Conservation (phyloP, 1,284 basidiomycete species). For the Apiotrichum gracile region DNA sequence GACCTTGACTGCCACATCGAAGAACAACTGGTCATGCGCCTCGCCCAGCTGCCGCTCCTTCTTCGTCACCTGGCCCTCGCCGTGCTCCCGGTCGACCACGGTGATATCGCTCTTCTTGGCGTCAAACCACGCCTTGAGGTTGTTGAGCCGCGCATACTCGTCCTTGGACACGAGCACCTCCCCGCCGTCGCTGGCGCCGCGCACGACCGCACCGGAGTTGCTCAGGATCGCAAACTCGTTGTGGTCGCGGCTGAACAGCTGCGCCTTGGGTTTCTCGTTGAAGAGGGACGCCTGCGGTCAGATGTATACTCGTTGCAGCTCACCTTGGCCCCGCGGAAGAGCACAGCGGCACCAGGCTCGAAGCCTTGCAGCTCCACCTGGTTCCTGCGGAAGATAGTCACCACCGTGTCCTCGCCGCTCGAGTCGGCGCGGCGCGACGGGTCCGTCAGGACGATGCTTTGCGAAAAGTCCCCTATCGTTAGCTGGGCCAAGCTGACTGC, state of each 20-base stretch:
- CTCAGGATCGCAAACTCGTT: constrained; percentile 1
- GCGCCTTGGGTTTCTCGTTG: constrained; percentile 28
- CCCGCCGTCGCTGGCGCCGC: neutral
- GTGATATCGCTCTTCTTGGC: neutral
- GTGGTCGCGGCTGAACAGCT: constrained; percentile 13
- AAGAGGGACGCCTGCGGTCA: constrained; percentile 8
- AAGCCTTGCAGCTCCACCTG: constrained; percentile 9
- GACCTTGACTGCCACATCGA: constrained; percentile 21
- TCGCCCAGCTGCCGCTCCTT: neutral
- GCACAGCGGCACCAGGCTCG: constrained; percentile 15
- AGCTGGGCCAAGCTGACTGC: neutral
- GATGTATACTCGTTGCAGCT: neutral
- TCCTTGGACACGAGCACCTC: neutral
- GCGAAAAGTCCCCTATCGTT: constrained; percentile 19
- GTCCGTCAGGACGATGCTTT: constrained; percentile 25
- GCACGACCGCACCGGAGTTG: neutral
- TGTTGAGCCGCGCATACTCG: neutral
- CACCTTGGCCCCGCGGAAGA: constrained; percentile 23
- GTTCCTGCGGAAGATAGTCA: constrained; percentile 24
- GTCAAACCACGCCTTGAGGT: neutral
- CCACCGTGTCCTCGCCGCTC: constrained; percentile 19
- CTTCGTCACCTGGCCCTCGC: neutral
- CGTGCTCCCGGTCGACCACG: too few relatives aligned
- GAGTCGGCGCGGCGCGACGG: constrained; percentile 14
- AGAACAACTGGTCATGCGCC: neutral